Conservation (phyloP, 2,329 filamentous ascomycete species). For the Ceratocystis destructans region DNA sequence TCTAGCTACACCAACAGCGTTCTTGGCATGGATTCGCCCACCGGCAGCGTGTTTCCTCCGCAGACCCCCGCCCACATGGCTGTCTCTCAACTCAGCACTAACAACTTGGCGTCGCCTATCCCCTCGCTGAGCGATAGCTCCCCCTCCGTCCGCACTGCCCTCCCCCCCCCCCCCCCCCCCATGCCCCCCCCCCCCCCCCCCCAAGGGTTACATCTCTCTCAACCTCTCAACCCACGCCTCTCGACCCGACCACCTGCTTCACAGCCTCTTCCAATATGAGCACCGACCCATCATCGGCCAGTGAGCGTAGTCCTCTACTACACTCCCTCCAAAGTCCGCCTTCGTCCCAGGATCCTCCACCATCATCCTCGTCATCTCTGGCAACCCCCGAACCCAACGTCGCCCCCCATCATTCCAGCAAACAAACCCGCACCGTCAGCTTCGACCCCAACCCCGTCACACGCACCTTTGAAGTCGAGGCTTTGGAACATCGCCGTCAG, state of each 20-base stretch:
- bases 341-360: not conserved
- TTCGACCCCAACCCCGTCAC: constrained; percentile 59
- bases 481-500: constrained; percentile 26
- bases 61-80: constrained; percentile 23
- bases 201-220: not conserved
- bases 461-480: constrained; percentile 44
- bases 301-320: constrained; percentile 17
- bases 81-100: not conserved
- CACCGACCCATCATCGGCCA: constrained; percentile 10
- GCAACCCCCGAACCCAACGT: not conserved
- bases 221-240: not conserved
- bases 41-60: constrained; percentile 17
- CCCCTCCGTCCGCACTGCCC: constrained; percentile 9
- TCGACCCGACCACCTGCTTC: not conserved
- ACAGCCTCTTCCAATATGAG: constrained; percentile 11
- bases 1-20: constrained; percentile 11
- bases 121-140: constrained; percentile 17
- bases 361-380: not conserved
- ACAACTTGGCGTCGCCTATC: constrained; percentile 11
- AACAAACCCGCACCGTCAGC: constrained; percentile 52
- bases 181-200: too few species aligned
- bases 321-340: constrained; percentile 3
- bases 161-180: too few species aligned
- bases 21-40: constrained; percentile 10
- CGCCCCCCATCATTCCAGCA: constrained; percentile 23